Conservation (phyloP, 73 alveolate species). For the Blepharisma japonicum region DNA sequence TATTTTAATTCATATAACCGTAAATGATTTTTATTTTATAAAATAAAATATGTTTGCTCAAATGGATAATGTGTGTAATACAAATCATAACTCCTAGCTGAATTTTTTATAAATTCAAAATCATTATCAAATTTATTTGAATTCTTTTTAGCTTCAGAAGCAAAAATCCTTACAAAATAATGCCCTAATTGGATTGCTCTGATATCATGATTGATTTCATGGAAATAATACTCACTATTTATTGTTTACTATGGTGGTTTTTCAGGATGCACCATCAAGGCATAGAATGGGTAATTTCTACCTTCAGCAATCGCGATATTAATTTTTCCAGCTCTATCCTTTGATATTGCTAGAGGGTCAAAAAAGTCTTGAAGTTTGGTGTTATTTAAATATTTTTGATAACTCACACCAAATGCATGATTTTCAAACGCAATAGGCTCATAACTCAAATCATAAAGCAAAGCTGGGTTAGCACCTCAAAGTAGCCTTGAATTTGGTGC, state of each 20-base stretch:
- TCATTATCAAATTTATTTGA: too few species aligned
- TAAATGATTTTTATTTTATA: too few species aligned
- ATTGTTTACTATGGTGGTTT: slow-evolving; percentile 7
- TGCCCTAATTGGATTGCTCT: too few species aligned
- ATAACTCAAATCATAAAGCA: background rate
- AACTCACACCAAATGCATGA: slow-evolving; percentile 10
- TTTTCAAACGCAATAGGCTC: background rate
- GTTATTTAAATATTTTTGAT: background rate
- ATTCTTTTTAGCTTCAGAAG: too few species aligned
- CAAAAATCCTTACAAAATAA: too few species aligned
- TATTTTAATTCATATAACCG: too few species aligned
- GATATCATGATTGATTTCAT: too few species aligned
- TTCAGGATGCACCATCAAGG: slow-evolving; percentile 66
- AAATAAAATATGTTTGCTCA: too few species aligned
- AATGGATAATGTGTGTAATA: too few species aligned
- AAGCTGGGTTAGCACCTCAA: background rate
- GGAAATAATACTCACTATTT: too few species aligned
- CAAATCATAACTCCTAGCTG: too few species aligned
- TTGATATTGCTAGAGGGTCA: background rate
- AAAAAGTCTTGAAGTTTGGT: background rate
- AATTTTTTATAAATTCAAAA: too few species aligned
- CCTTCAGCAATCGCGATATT: slow-evolving; percentile 54
- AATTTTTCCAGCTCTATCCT: slow-evolving; percentile 11
- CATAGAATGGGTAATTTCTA: slow-evolving; percentile 53
- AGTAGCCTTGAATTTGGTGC: background rate